A percentile compares a stretch with the other conserved stretches of the same genome.
These are phyloP conservation scores for Astragalus glycyphyllos DNA, from an alignment of 306 rosid genomes.

Conservation along the genomic window DNA sequence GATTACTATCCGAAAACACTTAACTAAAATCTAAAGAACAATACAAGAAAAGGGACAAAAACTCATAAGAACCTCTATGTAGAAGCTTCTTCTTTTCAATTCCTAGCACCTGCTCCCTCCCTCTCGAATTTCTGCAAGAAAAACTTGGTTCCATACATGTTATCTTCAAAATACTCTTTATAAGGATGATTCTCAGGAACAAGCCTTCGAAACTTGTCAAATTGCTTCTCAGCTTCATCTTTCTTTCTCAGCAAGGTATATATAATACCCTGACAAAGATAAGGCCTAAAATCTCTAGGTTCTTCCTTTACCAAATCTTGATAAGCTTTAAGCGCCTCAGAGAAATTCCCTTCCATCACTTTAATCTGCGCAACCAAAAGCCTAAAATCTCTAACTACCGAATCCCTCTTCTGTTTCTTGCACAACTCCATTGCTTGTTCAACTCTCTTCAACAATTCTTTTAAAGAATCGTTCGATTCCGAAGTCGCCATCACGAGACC, in stretches of 20 bases:
- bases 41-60: slow-evolving; percentile 5
- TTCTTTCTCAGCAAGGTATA: slow-evolving; percentile 78
- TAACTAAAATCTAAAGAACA: neutral
- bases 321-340: slow-evolving; percentile 71
- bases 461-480: slow-evolving; percentile 51
- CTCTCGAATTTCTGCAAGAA: slow-evolving; percentile 65
- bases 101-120: slow-evolving; percentile 61
- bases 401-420: slow-evolving; percentile 57
- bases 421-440: slow-evolving; percentile 65
- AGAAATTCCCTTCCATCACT: slow-evolving; percentile 70
- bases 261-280: slow-evolving; percentile 89
- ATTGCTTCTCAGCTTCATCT: slow-evolving; percentile 88
- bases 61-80: slow-evolving; percentile 2
- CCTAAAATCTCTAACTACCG: slow-evolving; percentile 85
- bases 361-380: slow-evolving; percentile 80
- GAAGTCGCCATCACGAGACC: slow-evolving; percentile 84
- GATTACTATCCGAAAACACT: slow-evolving; percentile 31
- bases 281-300: slow-evolving; percentile 95
- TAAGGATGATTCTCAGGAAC: slow-evolving; percentile 92
- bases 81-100: slow-evolving; percentile 44
- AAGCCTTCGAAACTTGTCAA: slow-evolving; percentile 76
- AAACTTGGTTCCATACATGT: slow-evolving; percentile 76
- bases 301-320: slow-evolving; percentile 89
- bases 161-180: slow-evolving; percentile 84
- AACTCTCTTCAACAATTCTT: slow-evolving; percentile 54